phyloP scores from a whole-genome alignment of 768 basidiomycete genomes.

The Amanita brunnescens region DNA sequence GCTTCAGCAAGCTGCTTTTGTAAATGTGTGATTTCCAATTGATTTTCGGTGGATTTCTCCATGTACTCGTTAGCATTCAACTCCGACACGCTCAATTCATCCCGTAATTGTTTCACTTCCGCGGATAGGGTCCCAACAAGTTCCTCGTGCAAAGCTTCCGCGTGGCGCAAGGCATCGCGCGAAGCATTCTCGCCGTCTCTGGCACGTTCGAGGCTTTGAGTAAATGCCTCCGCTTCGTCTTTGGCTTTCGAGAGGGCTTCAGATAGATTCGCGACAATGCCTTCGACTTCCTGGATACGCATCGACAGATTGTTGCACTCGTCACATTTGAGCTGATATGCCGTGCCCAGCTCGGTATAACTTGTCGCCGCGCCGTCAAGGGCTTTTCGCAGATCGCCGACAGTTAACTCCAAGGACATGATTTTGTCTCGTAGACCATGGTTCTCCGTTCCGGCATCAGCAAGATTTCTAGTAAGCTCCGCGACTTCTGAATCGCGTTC shows the following conservation, averaged over 20 bases:
- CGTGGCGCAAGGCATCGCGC: not conserved
- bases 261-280: no score
- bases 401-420: not conserved
- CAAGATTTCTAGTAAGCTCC: constrained; percentile 4
- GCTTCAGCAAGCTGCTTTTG: constrained; percentile 5
- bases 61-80: constrained; percentile 3
- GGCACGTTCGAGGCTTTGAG: not conserved
- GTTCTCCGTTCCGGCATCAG: not conserved
- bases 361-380: not conserved
- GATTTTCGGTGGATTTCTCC: constrained; percentile 4
- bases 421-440: not conserved
- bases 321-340: not conserved
- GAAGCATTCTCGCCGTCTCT: not conserved
- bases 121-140: not conserved
- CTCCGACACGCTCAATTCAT: not conserved
- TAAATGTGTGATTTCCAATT: constrained; percentile 6
- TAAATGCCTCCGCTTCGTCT: not conserved
- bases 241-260: not conserved
- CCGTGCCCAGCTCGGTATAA: not conserved
- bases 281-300: not conserved
- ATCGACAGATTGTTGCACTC: not conserved
- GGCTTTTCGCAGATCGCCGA: not conserved
- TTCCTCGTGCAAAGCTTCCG: not conserved
- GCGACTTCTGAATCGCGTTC: constrained; percentile 3
- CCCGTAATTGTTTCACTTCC: constrained; percentile 3